These are phyloP conservation scores for Pseudogymnoascus sp. DNA, from an alignment of 2,329 filamentous ascomycete genomes.

Conservation along the genomic window DNA sequence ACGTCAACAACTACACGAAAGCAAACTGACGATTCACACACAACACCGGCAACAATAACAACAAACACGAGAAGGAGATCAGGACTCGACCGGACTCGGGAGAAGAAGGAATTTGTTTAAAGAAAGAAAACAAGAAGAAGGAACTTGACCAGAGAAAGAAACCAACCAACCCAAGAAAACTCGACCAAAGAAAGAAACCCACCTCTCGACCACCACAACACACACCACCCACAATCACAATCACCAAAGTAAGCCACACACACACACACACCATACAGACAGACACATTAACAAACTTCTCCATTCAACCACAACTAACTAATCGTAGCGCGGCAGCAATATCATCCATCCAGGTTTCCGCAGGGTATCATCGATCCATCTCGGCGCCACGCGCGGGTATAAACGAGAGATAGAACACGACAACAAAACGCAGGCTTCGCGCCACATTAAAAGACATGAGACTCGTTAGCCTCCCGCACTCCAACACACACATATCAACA, in stretches of 20 bases:
- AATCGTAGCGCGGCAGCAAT: neutral
- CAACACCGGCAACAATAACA: neutral
- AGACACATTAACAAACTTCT: neutral
- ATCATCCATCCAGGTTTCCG: constrained; percentile 1
- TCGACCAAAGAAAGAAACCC: neutral
- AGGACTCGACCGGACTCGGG: neutral
- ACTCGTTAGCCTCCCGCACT: neutral
- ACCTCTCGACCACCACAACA: neutral
- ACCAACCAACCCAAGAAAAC: neutral
- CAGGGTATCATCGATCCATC: constrained; percentile 7
- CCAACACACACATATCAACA: neutral
- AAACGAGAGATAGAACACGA: constrained; percentile 7
- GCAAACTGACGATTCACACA: neutral
- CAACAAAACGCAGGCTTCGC: constrained; percentile 6
- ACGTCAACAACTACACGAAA: neutral
- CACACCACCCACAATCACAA: neutral
- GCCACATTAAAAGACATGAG: neutral
- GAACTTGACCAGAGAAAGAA: neutral
- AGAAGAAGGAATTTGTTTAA: neutral
- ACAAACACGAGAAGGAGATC: neutral
- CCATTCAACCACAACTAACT: constrained; percentile 2
- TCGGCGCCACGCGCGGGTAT: constrained; percentile 4
- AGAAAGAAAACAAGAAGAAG: neutral
- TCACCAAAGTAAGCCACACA: neutral
- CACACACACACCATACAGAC: too few species aligned